These are phyloP conservation scores for Agaricus sinodeliciosus DNA, from an alignment of 768 basidiomycete species.

Conservation along the genomic window DNA sequence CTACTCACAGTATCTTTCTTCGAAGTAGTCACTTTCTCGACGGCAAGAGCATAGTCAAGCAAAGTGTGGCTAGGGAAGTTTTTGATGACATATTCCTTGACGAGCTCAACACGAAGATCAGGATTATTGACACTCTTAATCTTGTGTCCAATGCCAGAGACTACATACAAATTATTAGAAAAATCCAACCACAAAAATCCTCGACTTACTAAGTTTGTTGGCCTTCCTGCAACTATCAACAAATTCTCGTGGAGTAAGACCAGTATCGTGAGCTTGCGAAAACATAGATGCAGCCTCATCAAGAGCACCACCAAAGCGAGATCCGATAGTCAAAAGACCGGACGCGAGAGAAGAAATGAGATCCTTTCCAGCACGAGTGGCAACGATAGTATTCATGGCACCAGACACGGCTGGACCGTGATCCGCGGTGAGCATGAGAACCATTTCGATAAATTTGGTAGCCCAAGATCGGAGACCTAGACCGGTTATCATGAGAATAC, in stretches of 20 bases:
- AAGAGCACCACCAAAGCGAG: slow-evolving; percentile 96
- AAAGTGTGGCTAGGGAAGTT: slow-evolving; percentile 93
- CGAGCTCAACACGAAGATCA: slow-evolving; percentile 86
- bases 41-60: slow-evolving; percentile 91
- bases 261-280: slow-evolving; percentile 84
- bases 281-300: slow-evolving; percentile 98
- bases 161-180: slow-evolving; percentile 26
- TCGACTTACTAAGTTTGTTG: slow-evolving; percentile 80
- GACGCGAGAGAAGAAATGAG: slow-evolving; percentile 94
- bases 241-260: slow-evolving; percentile 95
- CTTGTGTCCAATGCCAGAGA: slow-evolving; percentile 99
- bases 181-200: neutral
- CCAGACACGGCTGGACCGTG: slow-evolving; percentile 97
- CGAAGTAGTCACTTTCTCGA: slow-evolving; percentile 94
- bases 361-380: slow-evolving; percentile 98
- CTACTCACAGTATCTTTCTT: slow-evolving; percentile 88
- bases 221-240: slow-evolving; percentile 90
- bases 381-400: slow-evolving; percentile 99
- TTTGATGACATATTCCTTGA: slow-evolving; percentile 93
- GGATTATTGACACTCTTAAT: slow-evolving; percentile 99
- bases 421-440: slow-evolving; percentile 97
- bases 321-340: slow-evolving; percentile 95
- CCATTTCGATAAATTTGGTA: slow-evolving; percentile 99
- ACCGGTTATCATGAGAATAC: neutral
- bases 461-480: slow-evolving; percentile 78